Percentiles rank a stretch among this genome's conserved stretches.
These are phyloP conservation scores for Gossypium arboreum DNA, from an alignment of 345 rosid genomes.

Conservation along the genomic window DNA sequence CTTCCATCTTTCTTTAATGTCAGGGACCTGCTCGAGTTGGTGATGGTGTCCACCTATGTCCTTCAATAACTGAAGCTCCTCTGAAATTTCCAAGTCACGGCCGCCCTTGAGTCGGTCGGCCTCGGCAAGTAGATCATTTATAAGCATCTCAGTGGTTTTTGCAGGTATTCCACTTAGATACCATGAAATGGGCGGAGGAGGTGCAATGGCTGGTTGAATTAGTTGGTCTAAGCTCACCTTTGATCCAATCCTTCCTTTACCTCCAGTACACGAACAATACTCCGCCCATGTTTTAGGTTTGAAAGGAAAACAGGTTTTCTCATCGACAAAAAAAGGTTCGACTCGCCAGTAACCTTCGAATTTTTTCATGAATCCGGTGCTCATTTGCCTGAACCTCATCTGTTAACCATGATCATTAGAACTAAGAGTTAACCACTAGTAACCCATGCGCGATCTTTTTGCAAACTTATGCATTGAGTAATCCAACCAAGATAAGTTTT, in stretches of 20 bases:
- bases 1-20: constrained; percentile 83
- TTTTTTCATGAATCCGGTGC: constrained; percentile 79
- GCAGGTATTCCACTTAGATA: constrained; percentile 85
- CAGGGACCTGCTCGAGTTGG: constrained; percentile 15
- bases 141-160: constrained; percentile 78
- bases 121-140: constrained; percentile 70
- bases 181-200: constrained; percentile 98
- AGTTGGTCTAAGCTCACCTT: constrained; percentile 71
- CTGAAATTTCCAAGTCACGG: constrained; percentile 13
- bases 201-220: constrained; percentile 75
- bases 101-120: constrained; percentile 53
- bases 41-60: constrained; percentile 3
- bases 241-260: constrained; percentile 84
- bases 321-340: constrained; percentile 72
- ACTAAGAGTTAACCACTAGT: neutral
- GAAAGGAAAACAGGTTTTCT: constrained; percentile 58
- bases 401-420: constrained; percentile 31
- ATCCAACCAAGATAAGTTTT: neutral
- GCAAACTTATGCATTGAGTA: neutral
- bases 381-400: constrained; percentile 91
- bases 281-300: constrained; percentile 70
- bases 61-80: constrained; percentile 8
- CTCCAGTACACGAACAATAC: constrained; percentile 52
- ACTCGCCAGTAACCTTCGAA: constrained; percentile 91
- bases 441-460: neutral